These are phyloP conservation scores for Vitis hybrid DNA, from an alignment of 177 flowering plant species.

Conservation along the genomic window DNA sequence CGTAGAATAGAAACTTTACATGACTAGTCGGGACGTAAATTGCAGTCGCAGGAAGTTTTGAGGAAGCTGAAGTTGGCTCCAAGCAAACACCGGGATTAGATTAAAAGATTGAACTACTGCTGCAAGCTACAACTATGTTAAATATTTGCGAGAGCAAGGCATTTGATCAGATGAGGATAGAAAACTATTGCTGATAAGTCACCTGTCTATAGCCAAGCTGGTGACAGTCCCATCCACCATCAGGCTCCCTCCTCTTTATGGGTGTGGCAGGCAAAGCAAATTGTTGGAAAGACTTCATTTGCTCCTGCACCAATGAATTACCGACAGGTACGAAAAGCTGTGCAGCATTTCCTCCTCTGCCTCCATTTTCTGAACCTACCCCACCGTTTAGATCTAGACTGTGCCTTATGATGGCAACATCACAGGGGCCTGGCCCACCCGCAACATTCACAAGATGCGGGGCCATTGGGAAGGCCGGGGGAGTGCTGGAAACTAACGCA, in stretches of 20 bases:
- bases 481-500: slow-evolving; percentile 14
- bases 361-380: neutral
- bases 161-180: neutral
- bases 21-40: neutral
- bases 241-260: slow-evolving; percentile 30
- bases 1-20: neutral
- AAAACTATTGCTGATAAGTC: slow-evolving; percentile 17
- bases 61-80: neutral
- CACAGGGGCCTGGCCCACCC: slow-evolving; percentile 7
- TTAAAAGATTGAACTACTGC: slow-evolving; percentile 2
- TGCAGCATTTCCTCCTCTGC: slow-evolving; percentile 6
- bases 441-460: slow-evolving; percentile 9
- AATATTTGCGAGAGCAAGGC: neutral
- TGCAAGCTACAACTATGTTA: neutral
- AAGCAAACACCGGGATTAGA: neutral
- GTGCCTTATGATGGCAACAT: slow-evolving; percentile 7
- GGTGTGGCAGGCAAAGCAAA: slow-evolving; percentile 13
- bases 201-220: slow-evolving; percentile 21
- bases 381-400: slow-evolving; percentile 1
- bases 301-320: slow-evolving; percentile 22
- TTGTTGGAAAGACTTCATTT: slow-evolving; percentile 21
- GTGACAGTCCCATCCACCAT: slow-evolving; percentile 27
- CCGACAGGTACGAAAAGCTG: slow-evolving; percentile 13
- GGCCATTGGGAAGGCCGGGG: slow-evolving; percentile 6
- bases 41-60: neutral